Evolutionary conservation across 768 basidiomycete species (phyloP).

Genomic region (Auricularia auricula-judae): DNA sequence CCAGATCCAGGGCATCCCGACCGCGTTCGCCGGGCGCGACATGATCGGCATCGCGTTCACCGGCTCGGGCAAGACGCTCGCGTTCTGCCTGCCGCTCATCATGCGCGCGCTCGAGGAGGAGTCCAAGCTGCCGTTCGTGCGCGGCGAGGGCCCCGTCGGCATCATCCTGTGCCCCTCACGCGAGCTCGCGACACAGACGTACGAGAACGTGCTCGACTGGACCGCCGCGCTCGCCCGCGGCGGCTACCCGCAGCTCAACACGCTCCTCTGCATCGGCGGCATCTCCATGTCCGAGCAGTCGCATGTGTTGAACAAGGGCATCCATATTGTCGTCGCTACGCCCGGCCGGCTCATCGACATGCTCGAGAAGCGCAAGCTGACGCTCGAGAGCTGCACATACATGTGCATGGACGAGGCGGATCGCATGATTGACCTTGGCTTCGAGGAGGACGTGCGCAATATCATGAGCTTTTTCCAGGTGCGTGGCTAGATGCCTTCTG

Average conservation of each 20-base stretch:
- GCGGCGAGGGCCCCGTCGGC: constrained; percentile 96
- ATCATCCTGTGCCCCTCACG: constrained; percentile 94
- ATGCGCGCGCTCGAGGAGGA: constrained; percentile 97
- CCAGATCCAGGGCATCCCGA: constrained; percentile 92
- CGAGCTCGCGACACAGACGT: constrained; percentile 93
- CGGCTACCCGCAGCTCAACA: constrained; percentile 78
- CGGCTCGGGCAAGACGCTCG: constrained; percentile 97
- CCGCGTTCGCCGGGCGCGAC: constrained; percentile 94
- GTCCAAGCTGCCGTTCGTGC: constrained; percentile 73
- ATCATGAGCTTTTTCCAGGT: constrained; percentile 99
- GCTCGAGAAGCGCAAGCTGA: constrained; percentile 90
- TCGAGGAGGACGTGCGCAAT: constrained; percentile 96
- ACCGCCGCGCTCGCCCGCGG: constrained; percentile 70
- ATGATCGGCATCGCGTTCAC: constrained; percentile 99
- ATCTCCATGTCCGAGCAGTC: constrained; percentile 98
- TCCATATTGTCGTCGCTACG: constrained; percentile 95
- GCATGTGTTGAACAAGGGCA: constrained; percentile 78
- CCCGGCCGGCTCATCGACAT: constrained; percentile 96
- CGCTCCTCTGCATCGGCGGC: constrained; percentile 90
- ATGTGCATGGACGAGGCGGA: constrained; percentile 99
- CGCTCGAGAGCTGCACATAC: constrained; percentile 88
- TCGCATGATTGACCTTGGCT: constrained; percentile 97
- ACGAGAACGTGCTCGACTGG: constrained; percentile 88
- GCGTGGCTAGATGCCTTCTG: constrained; percentile 11
- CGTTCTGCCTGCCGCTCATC: constrained; percentile 94